Percentiles rank a stretch among this genome's conserved stretches.
Conservation (phyloP, 2,329 filamentous ascomycete species). For the Fusarium sp. region DNA sequence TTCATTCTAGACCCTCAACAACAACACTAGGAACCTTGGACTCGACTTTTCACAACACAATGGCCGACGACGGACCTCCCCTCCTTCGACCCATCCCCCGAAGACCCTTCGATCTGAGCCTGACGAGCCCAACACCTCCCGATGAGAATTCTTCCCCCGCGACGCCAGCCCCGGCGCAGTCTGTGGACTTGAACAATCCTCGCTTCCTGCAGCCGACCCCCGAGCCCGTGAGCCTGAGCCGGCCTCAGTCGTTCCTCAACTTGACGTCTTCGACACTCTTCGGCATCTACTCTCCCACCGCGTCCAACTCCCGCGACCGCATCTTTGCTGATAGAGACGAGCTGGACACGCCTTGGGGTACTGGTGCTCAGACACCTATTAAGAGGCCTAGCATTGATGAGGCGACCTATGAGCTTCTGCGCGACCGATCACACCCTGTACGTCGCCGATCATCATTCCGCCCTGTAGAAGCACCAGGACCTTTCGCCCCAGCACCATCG, state of each 20-base stretch:
- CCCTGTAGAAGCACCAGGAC: slow-evolving; percentile 34
- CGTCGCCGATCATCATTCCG: slow-evolving; percentile 50
- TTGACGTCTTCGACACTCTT: slow-evolving; percentile 88
- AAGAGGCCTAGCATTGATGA: slow-evolving; percentile 55
- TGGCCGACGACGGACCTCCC: slow-evolving; percentile 58
- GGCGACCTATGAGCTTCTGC: slow-evolving; percentile 55
- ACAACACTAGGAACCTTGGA: background rate
- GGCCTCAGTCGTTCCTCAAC: slow-evolving; percentile 81
- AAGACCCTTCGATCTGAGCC: slow-evolving; percentile 71
- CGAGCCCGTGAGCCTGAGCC: slow-evolving; percentile 58
- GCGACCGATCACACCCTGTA: slow-evolving; percentile 49
- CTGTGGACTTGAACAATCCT: slow-evolving; percentile 47
- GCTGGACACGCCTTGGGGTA: slow-evolving; percentile 76
- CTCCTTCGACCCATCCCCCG: slow-evolving; percentile 75
- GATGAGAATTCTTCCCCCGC: slow-evolving; percentile 43
- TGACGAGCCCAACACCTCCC: slow-evolving; percentile 56
- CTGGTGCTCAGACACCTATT: slow-evolving; percentile 74
- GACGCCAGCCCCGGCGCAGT: slow-evolving; percentile 34
- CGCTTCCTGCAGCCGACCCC: slow-evolving; percentile 51
- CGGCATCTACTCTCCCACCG: slow-evolving; percentile 83
- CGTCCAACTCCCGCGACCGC: slow-evolving; percentile 61
- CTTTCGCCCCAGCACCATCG: slow-evolving; percentile 42
- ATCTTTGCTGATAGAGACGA: slow-evolving; percentile 58
- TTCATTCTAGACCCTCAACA: background rate
- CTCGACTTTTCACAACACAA: slow-evolving; percentile 24